phyloP scores from a whole-genome alignment of 441 rosid genomes.

The Melastoma candidum region DNA sequence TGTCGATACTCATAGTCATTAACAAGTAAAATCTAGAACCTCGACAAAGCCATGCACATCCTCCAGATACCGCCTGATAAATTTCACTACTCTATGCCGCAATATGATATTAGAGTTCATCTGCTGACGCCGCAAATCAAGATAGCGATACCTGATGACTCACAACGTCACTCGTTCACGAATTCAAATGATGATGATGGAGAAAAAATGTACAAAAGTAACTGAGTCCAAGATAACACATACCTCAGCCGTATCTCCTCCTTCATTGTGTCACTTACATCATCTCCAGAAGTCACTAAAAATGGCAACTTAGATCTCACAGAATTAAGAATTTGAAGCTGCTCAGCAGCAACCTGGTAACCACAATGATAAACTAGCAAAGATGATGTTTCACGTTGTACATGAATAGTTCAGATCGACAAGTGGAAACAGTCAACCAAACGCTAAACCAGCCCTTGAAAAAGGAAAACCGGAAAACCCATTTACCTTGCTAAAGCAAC shows the following conservation, averaged over 20 bases:
- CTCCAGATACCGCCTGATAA: constrained; percentile 77
- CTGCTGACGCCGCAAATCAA: constrained; percentile 87
- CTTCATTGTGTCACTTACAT: constrained; percentile 59
- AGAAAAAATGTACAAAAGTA: no score
- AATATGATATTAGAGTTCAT: constrained; percentile 69
- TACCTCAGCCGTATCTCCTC: constrained; percentile 94
- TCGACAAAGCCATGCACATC: constrained; percentile 79
- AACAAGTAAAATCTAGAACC: constrained; percentile 30
- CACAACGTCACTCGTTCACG: no score
- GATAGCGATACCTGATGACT: constrained; percentile 61
- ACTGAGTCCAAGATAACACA: neutral
- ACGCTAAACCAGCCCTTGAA: neutral
- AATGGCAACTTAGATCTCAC: constrained; percentile 85
- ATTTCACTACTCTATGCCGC: constrained; percentile 86
- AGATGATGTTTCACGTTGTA: neutral
- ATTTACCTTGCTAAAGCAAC: neutral
- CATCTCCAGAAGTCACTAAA: constrained; percentile 71
- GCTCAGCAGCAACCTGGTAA: constrained; percentile 73
- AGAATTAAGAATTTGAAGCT: constrained; percentile 68
- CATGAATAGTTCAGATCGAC: neutral
- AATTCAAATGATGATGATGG: no score
- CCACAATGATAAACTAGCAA: constrained; percentile 11
- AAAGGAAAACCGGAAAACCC: no score
- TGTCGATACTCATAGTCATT: neutral
- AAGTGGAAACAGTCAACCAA: neutral